Evolutionary conservation across 192 early-diverging fungal species (phyloP), one percentile per base, ranked within the genome.

Genomic region (Ambispora gerdemannii): DNA sequence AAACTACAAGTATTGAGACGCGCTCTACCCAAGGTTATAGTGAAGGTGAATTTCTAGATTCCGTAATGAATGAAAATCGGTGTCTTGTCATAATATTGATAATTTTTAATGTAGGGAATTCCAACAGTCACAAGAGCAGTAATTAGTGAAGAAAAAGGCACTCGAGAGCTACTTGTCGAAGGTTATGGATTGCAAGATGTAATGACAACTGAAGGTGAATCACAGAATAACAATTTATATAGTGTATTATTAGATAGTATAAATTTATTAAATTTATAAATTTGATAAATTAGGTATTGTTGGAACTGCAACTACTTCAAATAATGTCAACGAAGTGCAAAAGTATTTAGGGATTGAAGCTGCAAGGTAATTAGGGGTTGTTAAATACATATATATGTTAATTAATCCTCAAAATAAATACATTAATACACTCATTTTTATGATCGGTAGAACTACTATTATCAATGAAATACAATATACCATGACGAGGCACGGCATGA

Each of bases 271-370:
- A 22, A 19, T 20, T 34, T 28, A 33, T 34, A 33, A 33, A 33
- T 3, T 31, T 34, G 2, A 36, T 4, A 7, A 13, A 20, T 58
- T 15, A 70, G 67, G 67, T 22, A 84, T 97, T 50, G 83, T 92
- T 60, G 95, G 93, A 20, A 76, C 81, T 19, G 72, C 86, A 38
- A 91, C 93, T 1, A 87, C 81, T 11, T 93, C 90, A 33, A 98
- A 98, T 81, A 89, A 96, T 75, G 91, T 95, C 59, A 90, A 98
- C 82, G 98, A 99, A 78, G 89, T 93, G 17, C 81, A 85, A 64
- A 82, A 90, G 71, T 91, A 90, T 30, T 81, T 99, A 33, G 98
- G 98, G 56, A 97, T 99, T 74, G 96, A 99, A 73, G 95, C 98
- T 3, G 95, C 96, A 4, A 81, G 93, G 70, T 79, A 72, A 72